Evolutionary conservation across 2,329 filamentous ascomycete species (phyloP), one percentile per base, ranked within the genome.

Genomic region (Aspergillus hortae): DNA sequence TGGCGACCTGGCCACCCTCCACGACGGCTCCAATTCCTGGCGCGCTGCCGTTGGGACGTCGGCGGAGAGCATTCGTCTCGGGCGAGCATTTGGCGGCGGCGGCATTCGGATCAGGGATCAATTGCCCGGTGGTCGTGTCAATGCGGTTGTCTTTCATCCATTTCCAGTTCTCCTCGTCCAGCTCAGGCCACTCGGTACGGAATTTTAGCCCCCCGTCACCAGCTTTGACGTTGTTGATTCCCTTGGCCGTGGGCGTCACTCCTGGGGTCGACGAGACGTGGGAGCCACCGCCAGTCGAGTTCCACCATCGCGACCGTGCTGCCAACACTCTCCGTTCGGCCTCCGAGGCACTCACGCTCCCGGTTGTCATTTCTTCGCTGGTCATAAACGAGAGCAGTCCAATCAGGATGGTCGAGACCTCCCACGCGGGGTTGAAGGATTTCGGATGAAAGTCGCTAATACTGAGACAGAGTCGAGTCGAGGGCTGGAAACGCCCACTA

Each of bases 371-470:
- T 76, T 99, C 94, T 67, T 99, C 92, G 59, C 89, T 90, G 2
- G 92, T 97, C 94, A 99, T 99, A 74, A 99, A 99, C 36, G 89
- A 95, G 56, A 97, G 78, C 25, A 99, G 82, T 9, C 94, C 94
- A 50, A 95, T 95, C 14, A 99, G 78, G 58, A 99, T 99, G 0
- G 94, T 99, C 49, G 88, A 92, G 6, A 99, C 94, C 67, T 96
- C 92, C 94, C 94, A 99, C 1, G 94, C 92, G 2, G 94, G 94
- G 70, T 99, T 99, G 79, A 97, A 99, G 25, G 88, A 92, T 72
- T 95, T 95, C 4, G 94, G 94, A 69, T 99, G 94, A 74, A 97
- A 99, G 69, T 99, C 94, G 63, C 87, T 92, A 65, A 99, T 99
- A 67, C 89, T 95, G 44, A 99, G 86, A 67, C 94, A 99, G 19